Percentiles rank a stretch among this genome's conserved stretches.
phyloP scores from a whole-genome alignment of 306 rosid species.

The Inga oerstediana region DNA sequence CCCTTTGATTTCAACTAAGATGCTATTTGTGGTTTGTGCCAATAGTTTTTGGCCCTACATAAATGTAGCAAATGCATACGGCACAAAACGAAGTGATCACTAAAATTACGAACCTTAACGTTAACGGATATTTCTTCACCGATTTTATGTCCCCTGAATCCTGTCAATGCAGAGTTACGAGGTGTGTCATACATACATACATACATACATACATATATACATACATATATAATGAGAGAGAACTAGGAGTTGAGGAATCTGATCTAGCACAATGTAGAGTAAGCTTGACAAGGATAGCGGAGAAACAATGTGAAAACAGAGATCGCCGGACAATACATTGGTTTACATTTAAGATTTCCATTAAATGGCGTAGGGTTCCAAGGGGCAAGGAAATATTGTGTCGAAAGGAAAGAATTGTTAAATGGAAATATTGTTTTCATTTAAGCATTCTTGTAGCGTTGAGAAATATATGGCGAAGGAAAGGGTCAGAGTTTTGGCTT shows the following conservation, averaged over 20 bases:
- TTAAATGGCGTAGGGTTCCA: slow-evolving; percentile 29
- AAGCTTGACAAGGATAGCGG: not conserved
- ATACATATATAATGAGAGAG: not conserved
- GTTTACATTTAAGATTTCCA: slow-evolving; percentile 61
- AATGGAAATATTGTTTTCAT: no score
- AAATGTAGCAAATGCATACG: slow-evolving; percentile 44
- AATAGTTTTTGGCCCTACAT: slow-evolving; percentile 42
- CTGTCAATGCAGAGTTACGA: slow-evolving; percentile 38
- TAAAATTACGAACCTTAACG: slow-evolving; percentile 51
- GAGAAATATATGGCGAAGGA: slow-evolving; percentile 62
- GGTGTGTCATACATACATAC: not conserved
- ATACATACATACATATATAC: not conserved
- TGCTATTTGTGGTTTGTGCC: slow-evolving; percentile 15
- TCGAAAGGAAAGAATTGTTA: not conserved
- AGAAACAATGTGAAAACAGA: not conserved
- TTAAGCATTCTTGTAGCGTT: slow-evolving; percentile 16
- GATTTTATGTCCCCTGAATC: slow-evolving; percentile 49
- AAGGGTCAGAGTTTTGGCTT: slow-evolving; percentile 40
- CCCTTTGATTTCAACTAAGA: slow-evolving; percentile 32
- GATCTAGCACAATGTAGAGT: not conserved
- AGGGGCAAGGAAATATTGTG: not conserved
- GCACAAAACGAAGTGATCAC: slow-evolving; percentile 50
- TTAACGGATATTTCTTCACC: slow-evolving; percentile 52
- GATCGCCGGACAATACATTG: slow-evolving; percentile 44
- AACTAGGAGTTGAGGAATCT: not conserved